Evolutionary conservation across 306 rosid species (phyloP).

Genomic region (Macrotyloma uniflorum): DNA sequence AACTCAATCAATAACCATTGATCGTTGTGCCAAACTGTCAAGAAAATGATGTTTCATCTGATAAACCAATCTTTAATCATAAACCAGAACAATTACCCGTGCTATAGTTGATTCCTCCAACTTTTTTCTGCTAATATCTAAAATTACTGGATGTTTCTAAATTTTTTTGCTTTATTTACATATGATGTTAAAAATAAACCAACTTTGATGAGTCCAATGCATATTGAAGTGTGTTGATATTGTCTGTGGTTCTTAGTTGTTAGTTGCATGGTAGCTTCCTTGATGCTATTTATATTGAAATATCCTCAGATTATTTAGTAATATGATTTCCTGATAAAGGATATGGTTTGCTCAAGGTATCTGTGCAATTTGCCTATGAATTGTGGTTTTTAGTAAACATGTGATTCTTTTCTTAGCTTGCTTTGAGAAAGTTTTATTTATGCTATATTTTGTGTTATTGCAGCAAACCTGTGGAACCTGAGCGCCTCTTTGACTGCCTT

Average conservation of each 20-base stretch:
- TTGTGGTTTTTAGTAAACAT: neutral
- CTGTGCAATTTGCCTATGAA: constrained; percentile 25
- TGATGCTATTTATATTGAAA: neutral
- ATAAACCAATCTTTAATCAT: constrained; percentile 1
- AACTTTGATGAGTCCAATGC: neutral
- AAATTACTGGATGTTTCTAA: neutral
- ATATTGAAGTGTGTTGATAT: neutral
- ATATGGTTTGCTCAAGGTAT: constrained; percentile 13
- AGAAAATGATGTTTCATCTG: neutral
- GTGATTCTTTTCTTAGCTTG: neutral
- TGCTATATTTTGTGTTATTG: constrained; percentile 34
- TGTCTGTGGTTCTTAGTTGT: constrained; percentile 13
- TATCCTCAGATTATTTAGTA: constrained; percentile 3
- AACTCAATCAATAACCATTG: constrained; percentile 25
- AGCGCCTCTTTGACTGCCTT: constrained; percentile 94
- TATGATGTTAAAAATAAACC: neutral
- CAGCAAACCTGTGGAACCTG: constrained; percentile 99
- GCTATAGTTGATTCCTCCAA: neutral
- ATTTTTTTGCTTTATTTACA: constrained; percentile 11
- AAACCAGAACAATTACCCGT: constrained; percentile 6
- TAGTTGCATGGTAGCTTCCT: constrained; percentile 25
- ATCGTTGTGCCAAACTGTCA: constrained; percentile 3
- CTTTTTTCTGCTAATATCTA: neutral
- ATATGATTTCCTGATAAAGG: neutral
- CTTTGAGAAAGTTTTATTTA: constrained; percentile 5